Percentiles rank a stretch among this genome's conserved stretches.
Evolutionary conservation across 2,329 filamentous ascomycete species (phyloP).

Genomic region (Scedosporium boydii): DNA sequence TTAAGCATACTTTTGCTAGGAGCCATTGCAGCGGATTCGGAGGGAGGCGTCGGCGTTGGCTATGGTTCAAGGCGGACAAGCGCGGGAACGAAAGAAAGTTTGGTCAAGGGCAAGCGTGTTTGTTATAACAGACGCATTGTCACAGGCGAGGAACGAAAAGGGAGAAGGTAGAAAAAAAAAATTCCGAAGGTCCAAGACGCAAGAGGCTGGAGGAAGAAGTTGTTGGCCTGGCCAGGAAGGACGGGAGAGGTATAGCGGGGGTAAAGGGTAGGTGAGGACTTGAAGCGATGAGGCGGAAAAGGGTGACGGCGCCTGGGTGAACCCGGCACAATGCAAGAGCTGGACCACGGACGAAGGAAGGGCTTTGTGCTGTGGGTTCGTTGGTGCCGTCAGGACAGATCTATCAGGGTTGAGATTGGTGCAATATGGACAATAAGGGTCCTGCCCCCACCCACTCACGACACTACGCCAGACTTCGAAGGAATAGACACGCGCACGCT

Average conservation of each 20-base stretch:
- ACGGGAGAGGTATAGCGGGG: not conserved
- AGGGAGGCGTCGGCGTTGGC: not conserved
- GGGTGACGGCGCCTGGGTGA: not conserved
- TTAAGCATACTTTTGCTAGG: slow-evolving; percentile 4
- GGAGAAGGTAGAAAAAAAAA: not conserved
- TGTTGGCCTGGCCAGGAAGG: not conserved
- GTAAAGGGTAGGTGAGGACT: not conserved
- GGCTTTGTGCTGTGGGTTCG: no score
- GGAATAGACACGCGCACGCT: no score
- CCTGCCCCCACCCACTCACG: no score
- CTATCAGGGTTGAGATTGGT: no score
- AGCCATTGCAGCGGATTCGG: not conserved
- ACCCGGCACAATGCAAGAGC: not conserved
- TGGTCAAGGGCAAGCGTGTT: not conserved
- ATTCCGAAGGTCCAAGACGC: not conserved
- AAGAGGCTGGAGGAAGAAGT: not conserved
- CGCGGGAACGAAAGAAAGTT: not conserved
- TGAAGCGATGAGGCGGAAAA: not conserved
- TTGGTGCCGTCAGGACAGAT: no score
- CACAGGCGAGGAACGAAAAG: not conserved
- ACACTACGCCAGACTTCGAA: no score
- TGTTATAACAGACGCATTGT: slow-evolving; percentile 3
- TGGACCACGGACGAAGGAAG: no score
- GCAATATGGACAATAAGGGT: no score
- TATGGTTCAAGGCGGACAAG: not conserved